These are phyloP conservation scores for Lactuca saligna DNA, from an alignment of 129 eudicot species.

Conservation along the genomic window DNA sequence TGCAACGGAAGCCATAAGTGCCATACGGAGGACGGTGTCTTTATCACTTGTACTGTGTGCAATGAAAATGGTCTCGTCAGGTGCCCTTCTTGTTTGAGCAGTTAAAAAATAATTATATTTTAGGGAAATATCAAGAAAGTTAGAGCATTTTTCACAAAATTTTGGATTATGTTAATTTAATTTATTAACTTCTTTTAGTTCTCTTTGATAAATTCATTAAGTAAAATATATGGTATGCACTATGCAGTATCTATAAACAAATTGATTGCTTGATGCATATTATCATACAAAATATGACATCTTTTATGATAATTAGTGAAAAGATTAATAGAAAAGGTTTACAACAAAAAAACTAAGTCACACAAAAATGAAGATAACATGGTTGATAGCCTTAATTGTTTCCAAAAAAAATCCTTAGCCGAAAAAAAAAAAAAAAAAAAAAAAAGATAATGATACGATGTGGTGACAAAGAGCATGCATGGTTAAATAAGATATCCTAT, in stretches of 20 bases:
- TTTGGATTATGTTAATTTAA: not conserved
- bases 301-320: no score
- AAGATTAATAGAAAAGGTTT: no score
- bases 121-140: not conserved
- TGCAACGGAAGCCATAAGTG: constrained; percentile 91
- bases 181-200: not conserved
- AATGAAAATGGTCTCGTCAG: constrained; percentile 91
- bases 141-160: constrained; percentile 1
- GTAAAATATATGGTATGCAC: not conserved
- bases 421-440: no score
- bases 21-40: constrained; percentile 59
- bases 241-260: not conserved
- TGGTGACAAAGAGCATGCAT: no score
- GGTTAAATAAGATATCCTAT: no score
- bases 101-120: constrained; percentile 16
- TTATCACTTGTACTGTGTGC: constrained; percentile 66
- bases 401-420: no score
- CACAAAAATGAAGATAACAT: no score
- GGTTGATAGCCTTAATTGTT: no score
- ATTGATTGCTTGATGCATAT: not conserved
- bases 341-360: no score
- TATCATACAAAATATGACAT: not conserved
- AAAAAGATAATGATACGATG: no score
- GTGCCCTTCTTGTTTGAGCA: constrained; percentile 69
- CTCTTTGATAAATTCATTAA: not conserved